Evolutionary conservation across 78 protist species (phyloP).

Genomic region (Pigoraptor vietnamica): DNA sequence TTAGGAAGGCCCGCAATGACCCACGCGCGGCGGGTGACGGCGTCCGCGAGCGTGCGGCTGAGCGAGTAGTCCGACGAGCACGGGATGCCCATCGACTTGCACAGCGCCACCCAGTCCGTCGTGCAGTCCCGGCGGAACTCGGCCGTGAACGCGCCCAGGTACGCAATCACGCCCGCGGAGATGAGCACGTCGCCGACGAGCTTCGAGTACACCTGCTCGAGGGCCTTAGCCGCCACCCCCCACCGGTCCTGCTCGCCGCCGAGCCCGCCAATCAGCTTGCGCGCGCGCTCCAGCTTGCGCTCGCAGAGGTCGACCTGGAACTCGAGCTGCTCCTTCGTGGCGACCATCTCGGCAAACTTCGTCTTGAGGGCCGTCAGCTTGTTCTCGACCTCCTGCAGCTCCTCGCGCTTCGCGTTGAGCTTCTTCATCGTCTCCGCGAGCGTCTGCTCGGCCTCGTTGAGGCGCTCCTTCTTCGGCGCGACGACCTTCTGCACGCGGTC

Average conservation of each 20-base stretch:
- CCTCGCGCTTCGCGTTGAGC: constrained; percentile 25
- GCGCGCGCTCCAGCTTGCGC: constrained; percentile 63
- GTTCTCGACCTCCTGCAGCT: constrained; percentile 45
- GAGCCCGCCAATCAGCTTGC: constrained; percentile 58
- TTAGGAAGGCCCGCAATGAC: constrained; percentile 66
- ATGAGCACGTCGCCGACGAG: constrained; percentile 69
- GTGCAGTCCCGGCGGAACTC: constrained; percentile 31
- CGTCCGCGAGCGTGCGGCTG: constrained; percentile 41
- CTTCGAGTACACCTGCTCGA: not conserved
- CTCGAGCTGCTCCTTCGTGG: constrained; percentile 47
- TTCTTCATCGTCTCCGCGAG: constrained; percentile 29
- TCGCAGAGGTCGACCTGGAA: constrained; percentile 24
- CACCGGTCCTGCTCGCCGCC: constrained; percentile 79
- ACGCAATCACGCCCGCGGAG: constrained; percentile 68
- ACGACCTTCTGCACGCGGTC: constrained; percentile 61
- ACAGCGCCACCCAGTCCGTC: constrained; percentile 38
- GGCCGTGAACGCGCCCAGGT: constrained; percentile 78
- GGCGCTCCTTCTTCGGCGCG: constrained; percentile 63
- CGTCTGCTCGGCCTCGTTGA: constrained; percentile 41
- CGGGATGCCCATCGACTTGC: constrained; percentile 24
- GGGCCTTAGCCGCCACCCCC: constrained; percentile 23
- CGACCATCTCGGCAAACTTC: constrained; percentile 16
- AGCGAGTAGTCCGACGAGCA: constrained; percentile 4
- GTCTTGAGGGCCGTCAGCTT: constrained; percentile 48
- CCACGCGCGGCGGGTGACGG: constrained; percentile 65